Conservation (phyloP, 106 monocot species). For the Xerophyta viscosa region DNA sequence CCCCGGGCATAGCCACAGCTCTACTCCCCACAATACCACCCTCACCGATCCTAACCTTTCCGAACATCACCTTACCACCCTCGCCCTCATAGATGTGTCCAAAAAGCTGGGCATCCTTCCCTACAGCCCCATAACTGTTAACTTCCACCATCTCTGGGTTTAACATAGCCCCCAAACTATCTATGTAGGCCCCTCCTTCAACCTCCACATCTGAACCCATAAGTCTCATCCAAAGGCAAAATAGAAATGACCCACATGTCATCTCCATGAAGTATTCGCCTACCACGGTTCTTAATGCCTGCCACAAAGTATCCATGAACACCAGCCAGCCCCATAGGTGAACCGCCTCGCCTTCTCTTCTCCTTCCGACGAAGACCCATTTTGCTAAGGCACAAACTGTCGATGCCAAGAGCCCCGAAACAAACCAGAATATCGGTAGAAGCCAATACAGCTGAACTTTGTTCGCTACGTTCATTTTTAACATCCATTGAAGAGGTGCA, state of each 20-base stretch:
- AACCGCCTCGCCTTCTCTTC: slow-evolving; percentile 25
- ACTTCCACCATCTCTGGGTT: slow-evolving; percentile 54
- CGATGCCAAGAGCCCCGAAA: slow-evolving; percentile 22
- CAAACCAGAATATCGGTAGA: slow-evolving; percentile 30
- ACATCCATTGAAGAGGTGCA: slow-evolving; percentile 16
- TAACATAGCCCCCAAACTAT: slow-evolving; percentile 31
- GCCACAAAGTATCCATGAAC: slow-evolving; percentile 46
- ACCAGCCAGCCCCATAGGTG: slow-evolving; percentile 29
- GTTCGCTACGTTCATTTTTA: slow-evolving; percentile 1
- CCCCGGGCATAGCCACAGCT: slow-evolving; percentile 44
- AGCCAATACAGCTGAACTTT: slow-evolving; percentile 14
- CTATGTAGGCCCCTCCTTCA: slow-evolving; percentile 29
- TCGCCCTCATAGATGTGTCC: slow-evolving; percentile 46
- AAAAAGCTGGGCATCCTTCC: slow-evolving; percentile 29
- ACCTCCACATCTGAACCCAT: slow-evolving; percentile 27
- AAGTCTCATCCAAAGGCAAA: slow-evolving; percentile 28
- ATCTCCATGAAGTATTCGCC: slow-evolving; percentile 44
- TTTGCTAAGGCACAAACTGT: slow-evolving; percentile 18
- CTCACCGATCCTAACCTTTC: slow-evolving; percentile 26
- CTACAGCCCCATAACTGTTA: slow-evolving; percentile 20
- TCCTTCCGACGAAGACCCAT: slow-evolving; percentile 37
- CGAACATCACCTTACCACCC: slow-evolving; percentile 39
- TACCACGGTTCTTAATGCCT: slow-evolving; percentile 24
- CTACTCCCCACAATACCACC: slow-evolving; percentile 38
- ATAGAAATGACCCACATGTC: slow-evolving; percentile 33